A percentile compares a stretch with the other conserved stretches of the same genome.
Conservation (phyloP, 805 yeast genomes). For the Ogataea methylovora region DNA sequence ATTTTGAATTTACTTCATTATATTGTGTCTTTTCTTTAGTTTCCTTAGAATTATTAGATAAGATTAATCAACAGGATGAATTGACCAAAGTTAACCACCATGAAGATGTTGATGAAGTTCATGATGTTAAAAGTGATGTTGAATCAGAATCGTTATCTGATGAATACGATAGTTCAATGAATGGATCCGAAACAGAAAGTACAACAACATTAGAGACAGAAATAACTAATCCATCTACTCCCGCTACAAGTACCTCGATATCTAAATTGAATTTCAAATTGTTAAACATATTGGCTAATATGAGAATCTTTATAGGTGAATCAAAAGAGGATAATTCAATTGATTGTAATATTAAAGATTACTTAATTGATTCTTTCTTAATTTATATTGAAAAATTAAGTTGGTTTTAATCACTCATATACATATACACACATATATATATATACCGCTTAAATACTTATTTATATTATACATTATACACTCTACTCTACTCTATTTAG, state of each 20-base stretch:
- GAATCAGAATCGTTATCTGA: conserved; percentile 2
- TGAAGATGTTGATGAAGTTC: not conserved
- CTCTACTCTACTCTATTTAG: too few species aligned
- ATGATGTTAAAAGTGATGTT: not conserved
- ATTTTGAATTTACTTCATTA: conserved; percentile 20
- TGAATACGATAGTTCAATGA: conserved; percentile 1
- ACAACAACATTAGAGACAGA: not conserved
- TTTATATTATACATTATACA: too few species aligned
- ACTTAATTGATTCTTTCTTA: conserved; percentile 17
- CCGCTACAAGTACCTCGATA: conserved; percentile 9
- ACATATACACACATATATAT: too few species aligned
- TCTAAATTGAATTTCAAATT: conserved; percentile 19
- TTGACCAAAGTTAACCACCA: not conserved
- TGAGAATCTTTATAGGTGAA: conserved; percentile 24
- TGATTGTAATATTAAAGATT: conserved; percentile 12
- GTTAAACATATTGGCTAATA: conserved; percentile 19
- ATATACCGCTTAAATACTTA: too few species aligned
- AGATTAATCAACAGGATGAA: conserved; percentile 5
- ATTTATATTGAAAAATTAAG: conserved; percentile 15
- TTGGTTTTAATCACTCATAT: conserved; percentile 14
- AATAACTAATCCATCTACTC: conserved; percentile 1
- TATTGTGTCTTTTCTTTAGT: conserved; percentile 14
- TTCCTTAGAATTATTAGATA: conserved; percentile 8
- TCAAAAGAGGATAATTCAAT: conserved; percentile 9
- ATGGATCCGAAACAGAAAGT: conserved; percentile 1